Percentiles rank a stretch among this genome's conserved stretches.
phyloP scores from a whole-genome alignment of 805 yeast genomes.

The Scheffersomyces lignosus region DNA sequence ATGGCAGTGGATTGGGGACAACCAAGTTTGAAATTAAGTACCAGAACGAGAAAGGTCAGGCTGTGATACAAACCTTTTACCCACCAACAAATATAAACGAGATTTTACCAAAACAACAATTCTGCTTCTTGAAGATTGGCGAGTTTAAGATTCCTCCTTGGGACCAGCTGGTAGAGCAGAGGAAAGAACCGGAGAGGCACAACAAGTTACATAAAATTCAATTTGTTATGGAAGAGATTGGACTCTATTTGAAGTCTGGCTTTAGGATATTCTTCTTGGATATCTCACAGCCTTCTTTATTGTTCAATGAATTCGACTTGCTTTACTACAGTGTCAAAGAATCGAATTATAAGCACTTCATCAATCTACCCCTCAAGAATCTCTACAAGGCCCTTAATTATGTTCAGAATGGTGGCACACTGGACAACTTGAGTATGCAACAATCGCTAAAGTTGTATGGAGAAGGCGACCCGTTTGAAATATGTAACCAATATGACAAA shows the following conservation, averaged over 20 bases:
- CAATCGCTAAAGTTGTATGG: slow-evolving; percentile 11
- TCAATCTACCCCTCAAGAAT: slow-evolving; percentile 47
- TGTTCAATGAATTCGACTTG: slow-evolving; percentile 44
- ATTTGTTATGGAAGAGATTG: slow-evolving; percentile 56
- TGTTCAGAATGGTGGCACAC: slow-evolving; percentile 29
- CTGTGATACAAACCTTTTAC: slow-evolving; percentile 41
- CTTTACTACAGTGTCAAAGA: slow-evolving; percentile 42
- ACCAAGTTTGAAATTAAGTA: slow-evolving; percentile 50
- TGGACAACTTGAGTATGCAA: slow-evolving; percentile 9
- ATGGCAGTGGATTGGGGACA: slow-evolving; percentile 58
- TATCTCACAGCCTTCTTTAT: slow-evolving; percentile 38
- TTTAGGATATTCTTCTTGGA: slow-evolving; percentile 48
- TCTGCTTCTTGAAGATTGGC: slow-evolving; percentile 53
- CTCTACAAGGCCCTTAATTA: slow-evolving; percentile 47
- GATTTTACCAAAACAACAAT: slow-evolving; percentile 51
- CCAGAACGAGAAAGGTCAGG: slow-evolving; percentile 23
- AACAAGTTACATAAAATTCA: slow-evolving; percentile 37
- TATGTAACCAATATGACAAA: slow-evolving; percentile 18
- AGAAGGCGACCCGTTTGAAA: slow-evolving; percentile 13
- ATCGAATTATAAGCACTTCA: slow-evolving; percentile 40
- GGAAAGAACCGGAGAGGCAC: slow-evolving; percentile 2
- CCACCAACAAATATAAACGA: slow-evolving; percentile 61
- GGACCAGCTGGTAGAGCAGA: not conserved
- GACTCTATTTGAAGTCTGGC: slow-evolving; percentile 53
- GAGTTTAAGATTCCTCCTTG: slow-evolving; percentile 37